Evolutionary conservation across 768 basidiomycete genomes (phyloP).

Genomic region (Cubamyces sp.): DNA sequence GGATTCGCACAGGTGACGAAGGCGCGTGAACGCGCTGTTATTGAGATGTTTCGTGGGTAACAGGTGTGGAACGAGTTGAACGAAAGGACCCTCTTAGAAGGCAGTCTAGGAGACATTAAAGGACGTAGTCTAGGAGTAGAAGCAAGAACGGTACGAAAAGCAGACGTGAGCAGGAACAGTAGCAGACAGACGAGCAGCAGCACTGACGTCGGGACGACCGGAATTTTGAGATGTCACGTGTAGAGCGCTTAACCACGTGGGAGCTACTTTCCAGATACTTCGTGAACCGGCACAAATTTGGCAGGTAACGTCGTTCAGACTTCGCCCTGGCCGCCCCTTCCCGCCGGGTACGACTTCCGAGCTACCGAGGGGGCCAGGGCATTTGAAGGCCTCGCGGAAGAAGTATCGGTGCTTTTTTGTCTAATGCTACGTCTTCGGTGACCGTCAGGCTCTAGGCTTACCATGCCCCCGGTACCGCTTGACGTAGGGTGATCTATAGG

Average conservation of each 20-base stretch:
- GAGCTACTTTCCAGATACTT: constrained; percentile 20
- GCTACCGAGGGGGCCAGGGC: background rate
- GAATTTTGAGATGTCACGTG: constrained; percentile 25
- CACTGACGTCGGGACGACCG: constrained; percentile 21
- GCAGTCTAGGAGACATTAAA: constrained; percentile 45
- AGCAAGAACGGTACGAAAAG: constrained; percentile 3
- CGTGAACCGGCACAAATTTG: constrained; percentile 15
- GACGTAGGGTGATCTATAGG: background rate
- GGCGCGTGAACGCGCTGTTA: constrained; percentile 10
- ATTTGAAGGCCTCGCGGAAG: constrained; percentile 11
- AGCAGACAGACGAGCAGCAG: background rate
- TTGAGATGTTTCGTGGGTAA: background rate
- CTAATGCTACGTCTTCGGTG: background rate
- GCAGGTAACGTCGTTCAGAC: constrained; percentile 14
- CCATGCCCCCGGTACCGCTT: background rate
- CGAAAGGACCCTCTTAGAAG: constrained; percentile 30
- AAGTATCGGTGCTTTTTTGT: constrained; percentile 4
- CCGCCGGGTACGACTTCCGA: constrained; percentile 1
- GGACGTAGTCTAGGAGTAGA: constrained; percentile 15
- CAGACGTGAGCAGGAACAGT: background rate
- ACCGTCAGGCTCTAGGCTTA: background rate
- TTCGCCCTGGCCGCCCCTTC: background rate
- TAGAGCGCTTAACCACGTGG: constrained; percentile 4
- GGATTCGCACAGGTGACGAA: constrained; percentile 15
- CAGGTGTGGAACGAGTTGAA: constrained; percentile 19